A percentile compares a stretch with the other conserved stretches of the same genome.
Conservation (phyloP, 1,284 basidiomycete species). For the Vanrija humicola region DNA sequence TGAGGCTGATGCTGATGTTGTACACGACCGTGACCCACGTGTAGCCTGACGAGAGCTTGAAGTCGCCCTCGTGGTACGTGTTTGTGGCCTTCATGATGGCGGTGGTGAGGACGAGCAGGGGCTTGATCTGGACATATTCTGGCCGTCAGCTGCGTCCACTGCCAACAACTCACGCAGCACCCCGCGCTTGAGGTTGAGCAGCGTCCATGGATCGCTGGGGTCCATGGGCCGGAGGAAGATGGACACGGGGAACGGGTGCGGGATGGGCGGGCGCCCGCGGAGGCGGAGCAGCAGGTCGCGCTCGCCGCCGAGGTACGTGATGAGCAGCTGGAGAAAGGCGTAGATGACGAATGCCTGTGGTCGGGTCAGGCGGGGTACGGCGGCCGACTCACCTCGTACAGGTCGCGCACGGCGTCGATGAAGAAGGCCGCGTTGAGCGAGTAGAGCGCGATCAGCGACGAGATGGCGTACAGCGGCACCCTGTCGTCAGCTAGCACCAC, state of each 20-base stretch:
- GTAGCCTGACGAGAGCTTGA: constrained; percentile 80
- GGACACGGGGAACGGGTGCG: constrained; percentile 78
- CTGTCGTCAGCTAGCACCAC: constrained; percentile 23
- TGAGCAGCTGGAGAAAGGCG: constrained; percentile 77
- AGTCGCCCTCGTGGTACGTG: constrained; percentile 85
- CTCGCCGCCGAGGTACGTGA: constrained; percentile 88
- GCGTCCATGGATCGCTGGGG: constrained; percentile 87
- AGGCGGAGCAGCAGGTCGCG: constrained; percentile 84
- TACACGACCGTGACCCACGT: constrained; percentile 82
- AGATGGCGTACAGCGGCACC: constrained; percentile 86
- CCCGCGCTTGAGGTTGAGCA: constrained; percentile 88
- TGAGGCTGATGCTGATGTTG: constrained; percentile 54
- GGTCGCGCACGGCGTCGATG: constrained; percentile 89
- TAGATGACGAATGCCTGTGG: constrained; percentile 91
- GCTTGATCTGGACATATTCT: constrained; percentile 99
- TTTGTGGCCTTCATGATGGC: constrained; percentile 79
- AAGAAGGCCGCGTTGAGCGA: constrained; percentile 93
- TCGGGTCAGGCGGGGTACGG: constrained; percentile 1
- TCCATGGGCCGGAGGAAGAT: constrained; percentile 70
- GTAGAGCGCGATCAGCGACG: constrained; percentile 89
- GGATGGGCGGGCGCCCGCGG: constrained; percentile 82
- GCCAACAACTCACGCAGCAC: constrained; percentile 71
- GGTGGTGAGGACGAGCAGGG: constrained; percentile 77
- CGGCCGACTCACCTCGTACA: constrained; percentile 74
- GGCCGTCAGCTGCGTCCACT: neutral